Percentiles rank a stretch among this genome's conserved stretches.
phyloP scores from a whole-genome alignment of 2,329 filamentous ascomycete genomes.

The Neonectria punicea region DNA sequence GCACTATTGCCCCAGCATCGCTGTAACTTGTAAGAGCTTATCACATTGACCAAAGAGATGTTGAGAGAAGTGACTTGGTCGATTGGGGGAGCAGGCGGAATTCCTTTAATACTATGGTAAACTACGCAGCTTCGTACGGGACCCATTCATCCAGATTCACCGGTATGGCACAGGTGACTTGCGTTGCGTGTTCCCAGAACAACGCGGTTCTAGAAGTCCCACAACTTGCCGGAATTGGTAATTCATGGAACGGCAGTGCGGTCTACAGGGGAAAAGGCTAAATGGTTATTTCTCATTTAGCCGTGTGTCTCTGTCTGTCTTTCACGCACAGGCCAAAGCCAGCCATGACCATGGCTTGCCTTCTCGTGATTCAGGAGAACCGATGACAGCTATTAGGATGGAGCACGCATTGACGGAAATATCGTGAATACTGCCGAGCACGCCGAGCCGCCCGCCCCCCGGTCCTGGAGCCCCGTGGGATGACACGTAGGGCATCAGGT shows the following conservation, averaged over 20 bases:
- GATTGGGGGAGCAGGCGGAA: neutral
- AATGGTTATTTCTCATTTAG: conserved; percentile 23
- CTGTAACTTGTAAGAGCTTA: conserved; percentile 3
- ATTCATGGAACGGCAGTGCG: neutral
- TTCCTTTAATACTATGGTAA: conserved; percentile 13
- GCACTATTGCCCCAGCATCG: conserved; percentile 27
- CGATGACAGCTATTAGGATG: neutral
- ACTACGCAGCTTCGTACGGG: neutral
- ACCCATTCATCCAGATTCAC: conserved; percentile 3
- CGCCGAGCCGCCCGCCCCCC: conserved; percentile 20
- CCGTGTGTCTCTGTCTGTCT: neutral
- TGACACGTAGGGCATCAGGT: conserved; percentile 22
- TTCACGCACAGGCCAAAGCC: conserved; percentile 2
- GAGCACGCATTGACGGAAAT: neutral
- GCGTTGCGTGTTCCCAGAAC: conserved; percentile 1
- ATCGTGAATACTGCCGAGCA: conserved; percentile 19
- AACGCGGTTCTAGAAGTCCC: conserved; percentile 1
- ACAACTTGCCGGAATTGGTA: conserved; percentile 2
- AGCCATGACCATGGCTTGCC: neutral
- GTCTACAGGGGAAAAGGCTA: conserved; percentile 30
- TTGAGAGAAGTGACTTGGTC: neutral
- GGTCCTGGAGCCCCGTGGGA: neutral
- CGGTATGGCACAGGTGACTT: conserved; percentile 2
- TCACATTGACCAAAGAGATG: neutral
- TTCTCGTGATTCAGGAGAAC: conserved; percentile 16